These are phyloP conservation scores for Glycine soja DNA, from an alignment of 306 rosid species.

Conservation along the genomic window DNA sequence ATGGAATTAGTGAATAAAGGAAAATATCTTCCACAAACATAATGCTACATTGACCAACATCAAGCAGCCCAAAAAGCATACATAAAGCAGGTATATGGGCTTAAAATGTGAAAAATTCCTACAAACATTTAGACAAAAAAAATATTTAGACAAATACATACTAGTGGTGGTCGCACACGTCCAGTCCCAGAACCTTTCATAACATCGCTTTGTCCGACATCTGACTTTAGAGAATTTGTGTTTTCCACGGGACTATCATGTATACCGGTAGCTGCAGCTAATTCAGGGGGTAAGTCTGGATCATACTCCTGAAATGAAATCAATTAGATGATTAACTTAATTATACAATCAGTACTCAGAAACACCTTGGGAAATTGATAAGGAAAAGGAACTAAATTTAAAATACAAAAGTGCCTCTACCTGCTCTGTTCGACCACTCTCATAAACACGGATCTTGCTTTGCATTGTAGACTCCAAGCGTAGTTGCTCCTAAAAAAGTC, in stretches of 20 bases:
- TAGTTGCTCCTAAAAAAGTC: constrained; percentile 79
- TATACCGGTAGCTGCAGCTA: constrained; percentile 92
- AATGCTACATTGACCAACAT: constrained; percentile 35
- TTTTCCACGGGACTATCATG: constrained; percentile 70
- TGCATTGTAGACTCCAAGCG: constrained; percentile 99
- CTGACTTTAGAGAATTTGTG: constrained; percentile 64
- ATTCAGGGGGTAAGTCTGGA: constrained; percentile 98
- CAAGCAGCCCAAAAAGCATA: constrained; percentile 33
- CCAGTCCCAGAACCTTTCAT: constrained; percentile 61
- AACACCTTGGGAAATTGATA: constrained; percentile 14
- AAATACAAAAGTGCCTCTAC: constrained; percentile 54
- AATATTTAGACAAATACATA: constrained; percentile 52
- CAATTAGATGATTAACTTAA: constrained; percentile 35
- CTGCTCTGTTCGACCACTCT: constrained; percentile 97
- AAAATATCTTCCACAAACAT: constrained; percentile 31
- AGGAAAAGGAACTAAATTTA: constrained; percentile 25
- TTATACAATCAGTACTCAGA: neutral
- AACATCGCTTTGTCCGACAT: constrained; percentile 70
- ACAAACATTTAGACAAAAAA: neutral
- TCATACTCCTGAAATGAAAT: constrained; percentile 78
- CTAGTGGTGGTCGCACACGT: constrained; percentile 81
- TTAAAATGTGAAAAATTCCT: neutral
- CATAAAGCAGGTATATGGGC: constrained; percentile 23
- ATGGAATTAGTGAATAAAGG: constrained; percentile 36
- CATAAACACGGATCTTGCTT: constrained; percentile 96